Evolutionary conservation across 2,329 filamentous ascomycete species (phyloP).

Genomic region (Onygenales sp.): DNA sequence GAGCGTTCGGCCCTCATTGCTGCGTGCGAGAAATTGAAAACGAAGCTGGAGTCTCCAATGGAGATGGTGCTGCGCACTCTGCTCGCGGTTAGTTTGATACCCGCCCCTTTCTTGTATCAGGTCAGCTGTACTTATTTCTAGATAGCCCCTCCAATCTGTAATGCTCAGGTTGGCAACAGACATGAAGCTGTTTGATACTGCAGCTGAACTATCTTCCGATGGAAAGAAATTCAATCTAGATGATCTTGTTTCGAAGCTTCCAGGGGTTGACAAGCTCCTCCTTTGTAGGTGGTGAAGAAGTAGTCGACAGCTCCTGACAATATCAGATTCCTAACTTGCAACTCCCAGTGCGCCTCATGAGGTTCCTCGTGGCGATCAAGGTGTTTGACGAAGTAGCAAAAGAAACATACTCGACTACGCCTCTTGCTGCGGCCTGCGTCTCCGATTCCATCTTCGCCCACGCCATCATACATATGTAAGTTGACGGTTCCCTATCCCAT

Average conservation of each 20-base stretch:
- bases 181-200: slow-evolving; percentile 17
- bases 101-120: background rate
- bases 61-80: background rate
- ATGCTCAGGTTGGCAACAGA: slow-evolving; percentile 5
- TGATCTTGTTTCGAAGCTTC: slow-evolving; percentile 9
- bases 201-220: slow-evolving; percentile 2
- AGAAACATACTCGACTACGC: slow-evolving; percentile 5
- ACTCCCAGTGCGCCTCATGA: slow-evolving; percentile 13
- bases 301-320: background rate
- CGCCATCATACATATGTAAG: slow-evolving; percentile 16
- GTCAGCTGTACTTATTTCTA: background rate
- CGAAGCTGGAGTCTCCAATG: background rate
- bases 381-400: slow-evolving; percentile 8
- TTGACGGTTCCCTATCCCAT: background rate
- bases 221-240: slow-evolving; percentile 6
- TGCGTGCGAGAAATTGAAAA: slow-evolving; percentile 1
- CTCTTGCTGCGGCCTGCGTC: slow-evolving; percentile 8
- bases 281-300: background rate
- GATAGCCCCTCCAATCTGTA: background rate
- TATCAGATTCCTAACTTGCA: background rate
- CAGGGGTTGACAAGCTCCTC: slow-evolving; percentile 5
- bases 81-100: background rate
- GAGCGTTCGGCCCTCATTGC: background rate
- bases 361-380: slow-evolving; percentile 10
- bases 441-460: slow-evolving; percentile 6